A percentile compares a stretch with the other conserved stretches of the same genome.
Conservation (phyloP, 2,329 filamentous ascomycete species). For the Clonostachys rhizophaga region DNA sequence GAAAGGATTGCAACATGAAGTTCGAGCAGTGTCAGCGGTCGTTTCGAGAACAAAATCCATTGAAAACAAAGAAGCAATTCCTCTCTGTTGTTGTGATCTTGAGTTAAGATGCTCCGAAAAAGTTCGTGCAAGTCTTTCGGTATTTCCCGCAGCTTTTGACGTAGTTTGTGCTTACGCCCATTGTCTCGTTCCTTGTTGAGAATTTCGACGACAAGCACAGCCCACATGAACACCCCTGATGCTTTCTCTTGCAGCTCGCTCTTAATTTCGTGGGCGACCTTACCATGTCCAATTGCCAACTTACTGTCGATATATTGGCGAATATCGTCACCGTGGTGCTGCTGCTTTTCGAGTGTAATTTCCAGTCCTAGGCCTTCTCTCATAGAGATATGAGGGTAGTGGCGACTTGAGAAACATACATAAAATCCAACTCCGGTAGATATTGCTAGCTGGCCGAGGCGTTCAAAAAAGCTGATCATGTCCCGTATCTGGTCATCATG, state of each 20-base stretch:
- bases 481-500: not conserved
- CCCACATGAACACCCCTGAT: constrained; percentile 34
- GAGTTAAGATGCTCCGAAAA: constrained; percentile 40
- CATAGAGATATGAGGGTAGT: constrained; percentile 33
- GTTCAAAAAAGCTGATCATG: not conserved
- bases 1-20: constrained; percentile 22
- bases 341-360: constrained; percentile 11
- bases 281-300: constrained; percentile 1
- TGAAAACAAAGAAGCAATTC: constrained; percentile 34
- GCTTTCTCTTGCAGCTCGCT: constrained; percentile 15
- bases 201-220: constrained; percentile 28
- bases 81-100: constrained; percentile 32
- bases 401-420: constrained; percentile 36
- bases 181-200: constrained; percentile 22
- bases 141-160: constrained; percentile 20
- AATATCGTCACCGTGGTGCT: constrained; percentile 14
- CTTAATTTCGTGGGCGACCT: not conserved
- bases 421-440: constrained; percentile 11
- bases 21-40: constrained; percentile 32
- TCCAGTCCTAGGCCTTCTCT: constrained; percentile 12
- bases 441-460: constrained; percentile 7
- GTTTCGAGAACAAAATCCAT: constrained; percentile 43
- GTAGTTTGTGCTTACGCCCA: constrained; percentile 13
- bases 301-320: constrained; percentile 8
- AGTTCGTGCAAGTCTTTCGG: constrained; percentile 24